phyloP scores from a whole-genome alignment of 495 filamentous ascomycete species.

The Achaetomiella virescens region DNA sequence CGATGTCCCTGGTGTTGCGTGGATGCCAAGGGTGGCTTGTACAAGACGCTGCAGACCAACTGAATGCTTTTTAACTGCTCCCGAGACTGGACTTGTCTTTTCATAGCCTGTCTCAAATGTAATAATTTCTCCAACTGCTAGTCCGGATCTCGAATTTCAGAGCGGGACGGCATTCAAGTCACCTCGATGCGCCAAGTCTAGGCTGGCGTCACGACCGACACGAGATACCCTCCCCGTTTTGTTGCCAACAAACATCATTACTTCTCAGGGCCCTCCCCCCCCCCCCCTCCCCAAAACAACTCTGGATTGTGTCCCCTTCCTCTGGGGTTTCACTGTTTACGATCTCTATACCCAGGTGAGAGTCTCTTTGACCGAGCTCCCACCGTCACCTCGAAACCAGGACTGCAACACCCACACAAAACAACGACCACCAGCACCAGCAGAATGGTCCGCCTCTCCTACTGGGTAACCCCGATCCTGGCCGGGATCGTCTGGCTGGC shows the following conservation, averaged over 20 bases:
- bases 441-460: conserved; percentile 41
- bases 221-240: not conserved
- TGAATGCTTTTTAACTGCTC: too few relatives aligned
- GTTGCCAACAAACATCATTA: not conserved
- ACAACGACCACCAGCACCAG: not conserved
- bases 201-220: not conserved
- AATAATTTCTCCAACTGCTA: too few relatives aligned
- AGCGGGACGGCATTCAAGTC: not conserved
- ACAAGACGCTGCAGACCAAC: too few relatives aligned
- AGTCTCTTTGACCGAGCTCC: not conserved
- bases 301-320: not conserved
- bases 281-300: too few relatives aligned
- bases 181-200: not conserved
- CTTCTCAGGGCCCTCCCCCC: too few relatives aligned
- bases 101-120: too few relatives aligned
- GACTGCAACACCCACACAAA: not conserved
- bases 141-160: not conserved
- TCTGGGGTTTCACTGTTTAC: not conserved
- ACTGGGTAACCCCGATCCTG: conserved; percentile 68
- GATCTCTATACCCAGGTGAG: not conserved
- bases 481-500: conserved; percentile 76
- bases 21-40: too few relatives aligned
- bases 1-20: not conserved
- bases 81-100: too few relatives aligned
- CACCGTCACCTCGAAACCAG: not conserved